These are phyloP conservation scores for Plasmodium chabaudi DNA, from an alignment of 169 alveolate species.

Conservation along the genomic window DNA sequence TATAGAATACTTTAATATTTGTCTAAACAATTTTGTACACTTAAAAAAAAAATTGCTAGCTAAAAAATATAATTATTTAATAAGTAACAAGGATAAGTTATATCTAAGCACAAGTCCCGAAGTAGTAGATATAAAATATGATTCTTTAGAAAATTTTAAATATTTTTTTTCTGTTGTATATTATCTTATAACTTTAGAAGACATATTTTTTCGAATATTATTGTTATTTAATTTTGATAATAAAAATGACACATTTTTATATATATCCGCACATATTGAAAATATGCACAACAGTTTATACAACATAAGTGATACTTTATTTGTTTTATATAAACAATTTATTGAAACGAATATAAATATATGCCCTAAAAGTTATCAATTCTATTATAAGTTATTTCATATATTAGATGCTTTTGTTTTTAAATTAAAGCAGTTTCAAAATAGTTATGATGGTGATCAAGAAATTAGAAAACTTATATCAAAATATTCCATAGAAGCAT, in stretches of 20 bases:
- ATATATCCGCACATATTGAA: conserved; percentile 48
- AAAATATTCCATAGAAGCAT: conserved; percentile 19
- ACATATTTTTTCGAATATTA: conserved; percentile 33
- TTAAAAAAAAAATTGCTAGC: conserved; percentile 33
- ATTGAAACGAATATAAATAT: conserved; percentile 47
- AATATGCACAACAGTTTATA: conserved; percentile 60
- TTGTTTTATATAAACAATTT: conserved; percentile 22
- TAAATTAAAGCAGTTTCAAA: conserved; percentile 56
- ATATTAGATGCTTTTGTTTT: conserved; percentile 28
- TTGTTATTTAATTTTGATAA: conserved; percentile 46
- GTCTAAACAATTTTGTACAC: conserved; percentile 58
- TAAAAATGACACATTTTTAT: conserved; percentile 8
- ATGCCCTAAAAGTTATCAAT: conserved; percentile 51
- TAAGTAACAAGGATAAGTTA: conserved; percentile 14
- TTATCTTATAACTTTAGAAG: conserved; percentile 56
- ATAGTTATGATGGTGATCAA: conserved; percentile 13
- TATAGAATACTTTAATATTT: conserved; percentile 61
- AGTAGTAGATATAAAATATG: conserved; percentile 14
- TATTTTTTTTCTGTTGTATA: conserved; percentile 38
- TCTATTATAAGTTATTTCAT: conserved; percentile 65
- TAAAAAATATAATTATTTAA: conserved; percentile 40
- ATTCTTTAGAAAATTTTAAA: conserved; percentile 46
- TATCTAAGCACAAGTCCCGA: neutral
- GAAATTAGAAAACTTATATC: conserved; percentile 18
- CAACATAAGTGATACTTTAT: conserved; percentile 45